A percentile compares a stretch with the other conserved stretches of the same genome.
Conservation (phyloP, 2,329 filamentous ascomycete species). For the Trichoderma arundinaceum region DNA sequence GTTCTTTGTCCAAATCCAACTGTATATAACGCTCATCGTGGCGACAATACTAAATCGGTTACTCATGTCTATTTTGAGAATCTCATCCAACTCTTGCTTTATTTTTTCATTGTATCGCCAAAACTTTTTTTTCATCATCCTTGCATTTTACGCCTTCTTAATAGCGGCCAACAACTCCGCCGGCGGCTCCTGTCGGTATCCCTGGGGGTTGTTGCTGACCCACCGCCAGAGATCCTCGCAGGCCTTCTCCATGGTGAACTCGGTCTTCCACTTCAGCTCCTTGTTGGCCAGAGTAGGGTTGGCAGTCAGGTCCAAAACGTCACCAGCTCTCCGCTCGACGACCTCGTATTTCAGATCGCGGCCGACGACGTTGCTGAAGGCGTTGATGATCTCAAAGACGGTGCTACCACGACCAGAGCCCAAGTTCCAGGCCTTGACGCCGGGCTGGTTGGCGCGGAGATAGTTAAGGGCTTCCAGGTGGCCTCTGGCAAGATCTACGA, state of each 20-base stretch:
- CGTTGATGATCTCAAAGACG: slow-evolving; percentile 96
- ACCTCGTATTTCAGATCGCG: slow-evolving; percentile 87
- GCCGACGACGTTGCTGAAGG: slow-evolving; percentile 87
- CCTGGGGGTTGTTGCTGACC: slow-evolving; percentile 96
- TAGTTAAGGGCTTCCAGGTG: slow-evolving; percentile 91
- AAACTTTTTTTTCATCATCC: not conserved
- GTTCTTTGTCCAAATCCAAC: slow-evolving; percentile 26
- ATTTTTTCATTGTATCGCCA: not conserved
- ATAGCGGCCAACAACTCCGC: slow-evolving; percentile 73
- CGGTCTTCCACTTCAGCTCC: slow-evolving; percentile 91
- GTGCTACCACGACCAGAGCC: slow-evolving; percentile 94
- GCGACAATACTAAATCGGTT: slow-evolving; percentile 12
- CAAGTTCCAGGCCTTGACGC: slow-evolving; percentile 94
- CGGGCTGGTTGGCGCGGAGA: slow-evolving; percentile 81
- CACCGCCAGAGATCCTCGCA: slow-evolving; percentile 95
- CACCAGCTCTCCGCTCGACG: slow-evolving; percentile 78
- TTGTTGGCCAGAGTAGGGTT: slow-evolving; percentile 85
- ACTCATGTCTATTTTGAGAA: slow-evolving; percentile 25
- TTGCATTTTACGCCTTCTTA: slow-evolving; percentile 49
- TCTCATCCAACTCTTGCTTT: slow-evolving; percentile 28
- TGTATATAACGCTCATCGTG: slow-evolving; percentile 11
- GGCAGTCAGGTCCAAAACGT: slow-evolving; percentile 93
- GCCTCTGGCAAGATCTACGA: slow-evolving; percentile 84
- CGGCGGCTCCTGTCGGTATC: slow-evolving; percentile 91
- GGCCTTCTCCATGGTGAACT: slow-evolving; percentile 87